phyloP scores from a whole-genome alignment of 1,139 yeast genomes.

The Lizanozyma gosingica region DNA sequence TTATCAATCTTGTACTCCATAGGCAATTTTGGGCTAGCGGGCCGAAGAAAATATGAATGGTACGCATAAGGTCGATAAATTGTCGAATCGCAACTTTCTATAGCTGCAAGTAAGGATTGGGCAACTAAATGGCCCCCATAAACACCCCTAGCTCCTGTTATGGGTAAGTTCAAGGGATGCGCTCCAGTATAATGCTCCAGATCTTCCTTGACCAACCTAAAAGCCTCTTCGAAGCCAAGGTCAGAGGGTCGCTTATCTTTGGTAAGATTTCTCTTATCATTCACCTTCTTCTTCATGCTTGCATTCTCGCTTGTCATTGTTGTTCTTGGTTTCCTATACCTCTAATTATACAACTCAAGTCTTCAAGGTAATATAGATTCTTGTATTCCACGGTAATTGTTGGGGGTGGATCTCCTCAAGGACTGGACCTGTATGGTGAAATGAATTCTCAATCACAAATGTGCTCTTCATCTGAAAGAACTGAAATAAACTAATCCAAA shows the following conservation, averaged over 20 bases:
- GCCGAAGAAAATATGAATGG: constrained; percentile 32
- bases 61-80: constrained; percentile 26
- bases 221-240: neutral
- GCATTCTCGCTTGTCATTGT: neutral
- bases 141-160: constrained; percentile 56
- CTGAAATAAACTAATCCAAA: too few species aligned
- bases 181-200: neutral
- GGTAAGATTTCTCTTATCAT: neutral
- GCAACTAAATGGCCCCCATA: constrained; percentile 77
- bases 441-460: too few species aligned
- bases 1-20: constrained; percentile 52
- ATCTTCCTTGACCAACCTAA: neutral
- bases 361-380: too few species aligned
- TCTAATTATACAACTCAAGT: too few species aligned
- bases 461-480: too few species aligned
- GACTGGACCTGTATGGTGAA: too few species aligned
- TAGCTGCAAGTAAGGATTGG: constrained; percentile 61
- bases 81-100: constrained; percentile 21
- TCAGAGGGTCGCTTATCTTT: neutral
- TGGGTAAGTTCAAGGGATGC: constrained; percentile 27
- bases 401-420: too few species aligned
- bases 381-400: too few species aligned
- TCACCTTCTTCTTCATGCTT: neutral
- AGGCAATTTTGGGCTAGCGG: constrained; percentile 41
- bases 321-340: too few species aligned